Evolutionary conservation across 257 asterid genomes (phyloP), one percentile per base, ranked within the genome.

Genomic region (Ilex asprella): DNA sequence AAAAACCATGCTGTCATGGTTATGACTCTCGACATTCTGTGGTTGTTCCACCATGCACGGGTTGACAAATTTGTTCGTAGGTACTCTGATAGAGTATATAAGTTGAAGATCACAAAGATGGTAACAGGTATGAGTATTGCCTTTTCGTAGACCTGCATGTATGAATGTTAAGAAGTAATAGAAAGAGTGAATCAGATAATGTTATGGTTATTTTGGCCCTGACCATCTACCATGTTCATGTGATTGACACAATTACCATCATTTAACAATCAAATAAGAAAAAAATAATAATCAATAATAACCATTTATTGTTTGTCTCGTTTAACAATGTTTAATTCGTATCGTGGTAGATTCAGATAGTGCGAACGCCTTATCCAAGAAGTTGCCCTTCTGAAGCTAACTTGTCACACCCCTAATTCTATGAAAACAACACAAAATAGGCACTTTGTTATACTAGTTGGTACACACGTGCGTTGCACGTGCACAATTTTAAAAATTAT

Each of bases 11-110:
- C 59, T 1, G 70, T 67, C 65, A 72, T 63, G 1, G 70, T 10
- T 7, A 53, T 46, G 1, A 78, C 7, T 56, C 71, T 77, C 21
- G 56, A 31, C 66, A 73, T 67, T 58, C 75, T 73, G 8, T 70
- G 82, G 41, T 73, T 77, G 56, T 77, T 73, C 70, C 75, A 73
- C 82, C 82, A 78, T 46, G 79, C 71, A 5, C 61, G 62, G 16
- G 64, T 15, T 1, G 82, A 39, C 44, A 62, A 67, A 21, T 68
- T 66, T 10, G 63, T 41, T 44, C 29, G 52, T 13, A 63, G 9
- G 13, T 70, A 78, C 16, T 78, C 82, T 2, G 62, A 78, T 30
- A 78, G 27, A 47, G 55, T 43, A 54, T 78, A 74, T n/a, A 61
- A 31, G 10, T 67, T 78, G 59, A 60, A 74, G 15, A 64, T 52